Percentiles rank a stretch among this genome's conserved stretches.
Conservation (phyloP, 306 rosid genomes). For the Pachyrhizus erosus region DNA sequence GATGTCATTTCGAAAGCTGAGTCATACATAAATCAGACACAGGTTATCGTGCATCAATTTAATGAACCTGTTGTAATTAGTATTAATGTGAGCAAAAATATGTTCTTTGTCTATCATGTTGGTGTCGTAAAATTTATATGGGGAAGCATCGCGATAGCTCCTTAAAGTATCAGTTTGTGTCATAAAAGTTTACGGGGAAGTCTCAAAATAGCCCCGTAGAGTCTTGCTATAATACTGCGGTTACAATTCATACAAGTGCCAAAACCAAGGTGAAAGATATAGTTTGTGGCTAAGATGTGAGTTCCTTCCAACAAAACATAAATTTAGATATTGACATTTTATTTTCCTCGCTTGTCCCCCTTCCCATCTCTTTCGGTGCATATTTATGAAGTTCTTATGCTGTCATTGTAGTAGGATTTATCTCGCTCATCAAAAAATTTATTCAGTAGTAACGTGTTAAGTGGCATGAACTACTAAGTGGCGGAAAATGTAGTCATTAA, state of each 20-base stretch:
- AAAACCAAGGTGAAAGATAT: slow-evolving; percentile 39
- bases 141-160: slow-evolving; percentile 44
- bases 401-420: background rate
- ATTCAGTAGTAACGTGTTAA: background rate
- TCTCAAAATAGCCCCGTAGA: slow-evolving; percentile 42
- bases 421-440: background rate
- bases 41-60: slow-evolving; percentile 42
- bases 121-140: slow-evolving; percentile 41
- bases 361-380: background rate
- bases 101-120: slow-evolving; percentile 39
- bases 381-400: slow-evolving; percentile 9
- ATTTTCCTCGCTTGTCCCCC: background rate
- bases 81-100: slow-evolving; percentile 36
- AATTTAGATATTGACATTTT: background rate
- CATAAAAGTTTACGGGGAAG: slow-evolving; percentile 45
- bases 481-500: background rate
- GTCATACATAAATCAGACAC: slow-evolving; percentile 35
- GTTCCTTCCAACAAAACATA: slow-evolving; percentile 23
- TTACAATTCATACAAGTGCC: slow-evolving; percentile 42
- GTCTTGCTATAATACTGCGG: slow-evolving; percentile 41
- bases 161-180: slow-evolving; percentile 40
- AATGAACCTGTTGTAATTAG: slow-evolving; percentile 49
- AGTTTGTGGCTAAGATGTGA: slow-evolving; percentile 37
- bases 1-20: slow-evolving; percentile 43
- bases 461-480: background rate